phyloP scores from a whole-genome alignment of 306 rosid species.

The Quercus wislizeni region DNA sequence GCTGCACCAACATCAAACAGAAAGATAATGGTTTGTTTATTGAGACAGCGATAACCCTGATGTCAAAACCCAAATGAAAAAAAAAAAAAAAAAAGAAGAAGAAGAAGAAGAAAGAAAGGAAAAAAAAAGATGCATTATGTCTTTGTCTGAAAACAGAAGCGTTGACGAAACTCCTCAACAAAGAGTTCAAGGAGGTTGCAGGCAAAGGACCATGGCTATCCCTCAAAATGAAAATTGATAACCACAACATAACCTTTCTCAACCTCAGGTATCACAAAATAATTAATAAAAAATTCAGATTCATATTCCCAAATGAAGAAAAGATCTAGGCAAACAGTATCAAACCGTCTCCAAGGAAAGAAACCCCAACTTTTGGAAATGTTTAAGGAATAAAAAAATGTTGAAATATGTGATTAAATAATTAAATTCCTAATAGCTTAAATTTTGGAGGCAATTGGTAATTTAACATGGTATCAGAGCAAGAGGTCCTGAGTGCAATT shows the following conservation, averaged over 20 bases:
- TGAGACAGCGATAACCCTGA: neutral
- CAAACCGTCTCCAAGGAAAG: too few relatives aligned
- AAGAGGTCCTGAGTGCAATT: too few relatives aligned
- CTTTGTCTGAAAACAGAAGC: neutral
- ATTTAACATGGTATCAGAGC: too few relatives aligned
- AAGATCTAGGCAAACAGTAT: too few relatives aligned
- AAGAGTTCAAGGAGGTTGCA: neutral
- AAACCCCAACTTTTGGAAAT: too few relatives aligned
- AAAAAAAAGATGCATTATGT: neutral
- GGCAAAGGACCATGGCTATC: neutral
- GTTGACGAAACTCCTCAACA: neutral
- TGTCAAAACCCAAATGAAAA: neutral
- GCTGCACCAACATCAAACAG: conserved; percentile 31
- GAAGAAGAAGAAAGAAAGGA: neutral
- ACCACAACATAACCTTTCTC: neutral
- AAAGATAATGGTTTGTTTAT: conserved; percentile 1
- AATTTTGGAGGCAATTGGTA: too few relatives aligned
- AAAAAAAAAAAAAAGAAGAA: neutral
- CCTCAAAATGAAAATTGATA: neutral
- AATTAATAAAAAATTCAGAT: too few relatives aligned
- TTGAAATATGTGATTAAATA: too few relatives aligned
- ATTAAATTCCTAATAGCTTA: too few relatives aligned
- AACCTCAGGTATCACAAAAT: too few relatives aligned
- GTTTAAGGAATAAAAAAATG: too few relatives aligned
- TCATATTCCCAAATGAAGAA: too few relatives aligned